Base-by-base conservation (phyloP, 495 filamentous ascomycete genomes). In the Penicillium bovifimosum region DNA sequence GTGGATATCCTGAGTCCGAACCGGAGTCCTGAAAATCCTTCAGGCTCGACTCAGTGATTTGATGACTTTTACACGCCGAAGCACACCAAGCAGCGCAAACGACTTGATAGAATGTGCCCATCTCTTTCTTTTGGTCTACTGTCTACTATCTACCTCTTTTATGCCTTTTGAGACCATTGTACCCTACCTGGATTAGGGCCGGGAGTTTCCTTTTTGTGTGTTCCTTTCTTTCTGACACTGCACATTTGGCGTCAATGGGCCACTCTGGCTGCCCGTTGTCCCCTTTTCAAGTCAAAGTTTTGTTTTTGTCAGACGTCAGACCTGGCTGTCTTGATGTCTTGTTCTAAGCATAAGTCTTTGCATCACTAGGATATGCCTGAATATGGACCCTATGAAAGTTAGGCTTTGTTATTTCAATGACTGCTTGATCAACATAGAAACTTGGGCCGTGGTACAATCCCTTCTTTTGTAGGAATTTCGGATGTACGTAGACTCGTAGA, bases 1-100 rank as follows among this genome's bases (percentile, higher is more conserved):
- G 60, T 58, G 51, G 55, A 58, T 52, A 48, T 58, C 33, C 41
- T 60, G 45, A 61, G 46, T 36, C 43, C 53, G 16, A 51, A 39
- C 39, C 55, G 41, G 40, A 60, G 49, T 39, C 18, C 53, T 18
- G 45, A 41, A 29, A 52, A 52, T 31, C 33, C 33, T 4, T 28
- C 50, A 6, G 35, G 32, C 45, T 41, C 52, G 33, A 50, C 31
- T 31, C 32, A 50, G 39, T 61, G 43, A 55, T 32, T 47, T 33
- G 11, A 16, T 43, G 39, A 31, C 42, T 41, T 27, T 13, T 52
- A n/a, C 26, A 41, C 40, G 34, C 34, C 34, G n/a, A 43, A 43
- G 5, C 34, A 31, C 16, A 41, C 20, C 20, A 16, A 16, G 26
- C 26, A 26, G 28, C 47, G 33, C 39, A 51, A 56, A 31, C 54